Base-by-base conservation (phyloP, 1,284 basidiomycete genomes). In the Trichosporon asahii region DNA sequence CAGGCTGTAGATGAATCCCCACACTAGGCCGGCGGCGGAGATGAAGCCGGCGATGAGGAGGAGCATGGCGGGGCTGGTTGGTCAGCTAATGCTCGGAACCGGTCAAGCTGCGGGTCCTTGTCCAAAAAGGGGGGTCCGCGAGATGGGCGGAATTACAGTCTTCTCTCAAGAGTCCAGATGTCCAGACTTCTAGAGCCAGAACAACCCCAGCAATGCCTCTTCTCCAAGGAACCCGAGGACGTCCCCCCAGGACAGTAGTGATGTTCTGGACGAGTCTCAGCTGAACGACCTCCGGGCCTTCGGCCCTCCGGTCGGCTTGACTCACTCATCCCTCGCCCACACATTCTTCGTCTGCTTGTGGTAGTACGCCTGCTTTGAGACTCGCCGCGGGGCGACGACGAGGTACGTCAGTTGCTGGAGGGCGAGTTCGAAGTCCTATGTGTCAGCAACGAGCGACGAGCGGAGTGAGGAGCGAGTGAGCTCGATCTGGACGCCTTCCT, bases 291-390 rank as follows among this genome's bases (percentile, higher is more conserved):
- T 33, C 31, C 31, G 31, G 31, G 31, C 31, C 31, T 33, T 33
- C 31, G 31, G 11, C 31, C 7, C 31, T 33, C 6, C 31, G 31
- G 11, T 44, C 40, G 15, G 40, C 15, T 15, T 12, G n/a, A 78
- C 79, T 73, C 68, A 82, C 80, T 97, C 94, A 82, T 98, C 95
- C 81, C 95, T 86, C 27, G 94, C 93, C 94, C 95, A 97, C 5
- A 92, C 93, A 81, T 98, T 97, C 87, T 97, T 97, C n/a, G 95
- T 98, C 85, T 97, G 93, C 92, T 84, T 82, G 68, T 80, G 80
- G 66, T 82, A 78, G 73, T 80, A 81, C 60, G 79, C 82, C 74
- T 81, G 82, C 65, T 83, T 79, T 70, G 85, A 95, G 90, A 97
- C 95, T 88, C 93, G 87, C 78, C 91, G 88, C 0, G 94, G 95